These are phyloP conservation scores for Xylariaceae sp. DNA, from an alignment of 2,329 filamentous ascomycete species.

Conservation along the genomic window DNA sequence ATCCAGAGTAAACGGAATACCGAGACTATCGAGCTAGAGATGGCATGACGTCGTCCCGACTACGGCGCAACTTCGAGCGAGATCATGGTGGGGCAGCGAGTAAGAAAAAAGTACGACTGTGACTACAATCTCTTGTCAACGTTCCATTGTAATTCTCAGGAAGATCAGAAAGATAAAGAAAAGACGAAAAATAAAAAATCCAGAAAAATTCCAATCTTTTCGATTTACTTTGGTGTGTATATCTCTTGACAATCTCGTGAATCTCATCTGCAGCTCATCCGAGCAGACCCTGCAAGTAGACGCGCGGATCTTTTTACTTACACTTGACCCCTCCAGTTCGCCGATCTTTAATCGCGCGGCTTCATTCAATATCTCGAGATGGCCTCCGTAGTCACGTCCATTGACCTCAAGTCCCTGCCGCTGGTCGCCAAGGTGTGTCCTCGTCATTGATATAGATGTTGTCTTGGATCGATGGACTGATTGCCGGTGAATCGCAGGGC, in stretches of 20 bases:
- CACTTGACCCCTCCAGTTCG: neutral
- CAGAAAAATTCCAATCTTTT: too few species aligned
- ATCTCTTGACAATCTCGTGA: neutral
- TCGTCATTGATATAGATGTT: neutral
- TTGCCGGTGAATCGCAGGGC: conserved; percentile 25
- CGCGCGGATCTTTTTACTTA: neutral
- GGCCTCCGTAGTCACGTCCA: conserved; percentile 14
- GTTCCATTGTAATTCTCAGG: neutral
- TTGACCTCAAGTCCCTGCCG: conserved; percentile 15
- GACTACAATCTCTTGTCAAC: neutral
- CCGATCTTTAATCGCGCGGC: neutral
- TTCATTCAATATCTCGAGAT: conserved; percentile 5
- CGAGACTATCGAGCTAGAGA: too few species aligned
- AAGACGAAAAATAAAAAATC: too few species aligned
- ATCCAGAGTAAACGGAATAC: too few species aligned
- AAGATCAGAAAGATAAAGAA: too few species aligned
- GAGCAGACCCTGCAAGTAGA: neutral
- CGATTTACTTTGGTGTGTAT: neutral
- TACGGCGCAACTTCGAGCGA: neutral
- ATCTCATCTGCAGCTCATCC: neutral
- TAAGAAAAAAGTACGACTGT: neutral
- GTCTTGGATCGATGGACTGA: neutral
- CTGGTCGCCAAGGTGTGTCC: conserved; percentile 18
- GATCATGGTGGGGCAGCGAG: neutral
- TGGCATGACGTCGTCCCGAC: neutral